Conservation (phyloP, 73 alveolate genomes). For the Paramecium bursaria region DNA sequence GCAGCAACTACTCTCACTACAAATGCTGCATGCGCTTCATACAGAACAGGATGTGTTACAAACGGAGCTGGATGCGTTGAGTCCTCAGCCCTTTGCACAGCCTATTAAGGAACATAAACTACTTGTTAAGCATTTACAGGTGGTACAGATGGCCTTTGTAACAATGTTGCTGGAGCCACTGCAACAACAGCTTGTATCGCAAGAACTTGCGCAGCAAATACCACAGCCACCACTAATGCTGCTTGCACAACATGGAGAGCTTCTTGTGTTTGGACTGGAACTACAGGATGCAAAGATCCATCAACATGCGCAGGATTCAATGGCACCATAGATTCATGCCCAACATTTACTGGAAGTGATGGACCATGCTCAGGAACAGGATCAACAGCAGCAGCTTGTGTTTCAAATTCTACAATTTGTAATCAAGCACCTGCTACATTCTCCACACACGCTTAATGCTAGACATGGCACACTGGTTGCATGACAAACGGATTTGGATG, state of each 20-base stretch:
- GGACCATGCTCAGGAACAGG: slow-evolving; percentile 52
- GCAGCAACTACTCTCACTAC: slow-evolving; percentile 1
- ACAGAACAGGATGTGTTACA: slow-evolving; percentile 35
- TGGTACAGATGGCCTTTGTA: no score
- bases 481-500: slow-evolving; percentile 53
- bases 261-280: neutral
- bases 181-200: neutral
- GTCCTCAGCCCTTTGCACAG: neutral
- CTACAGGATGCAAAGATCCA: neutral
- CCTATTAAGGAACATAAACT: slow-evolving; percentile 20
- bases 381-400: slow-evolving; percentile 10
- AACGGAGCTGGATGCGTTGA: slow-evolving; percentile 31
- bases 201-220: neutral
- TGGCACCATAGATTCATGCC: neutral
- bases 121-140: neutral
- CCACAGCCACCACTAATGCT: neutral
- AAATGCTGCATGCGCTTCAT: slow-evolving; percentile 2
- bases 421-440: slow-evolving; percentile 38
- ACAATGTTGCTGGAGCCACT: no score
- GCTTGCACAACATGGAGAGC: neutral
- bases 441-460: slow-evolving; percentile 18
- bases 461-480: no score
- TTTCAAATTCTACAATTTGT: neutral
- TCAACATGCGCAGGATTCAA: neutral
- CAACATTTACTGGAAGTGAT: neutral